These are phyloP conservation scores for Aspergillus proliferans DNA, from an alignment of 2,329 filamentous ascomycete genomes.

Conservation along the genomic window DNA sequence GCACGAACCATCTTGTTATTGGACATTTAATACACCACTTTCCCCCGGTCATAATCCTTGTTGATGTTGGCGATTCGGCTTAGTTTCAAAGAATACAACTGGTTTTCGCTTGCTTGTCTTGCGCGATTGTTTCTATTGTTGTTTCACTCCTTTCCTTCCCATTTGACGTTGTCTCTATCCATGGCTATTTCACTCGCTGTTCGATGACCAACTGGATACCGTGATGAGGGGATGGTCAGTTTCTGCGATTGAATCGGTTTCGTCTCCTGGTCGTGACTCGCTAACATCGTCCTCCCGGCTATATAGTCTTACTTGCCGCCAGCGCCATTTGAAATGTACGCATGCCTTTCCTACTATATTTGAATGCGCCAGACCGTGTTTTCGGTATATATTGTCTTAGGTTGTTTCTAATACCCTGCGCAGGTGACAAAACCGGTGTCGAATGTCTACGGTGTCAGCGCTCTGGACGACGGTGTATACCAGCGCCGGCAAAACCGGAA, in stretches of 20 bases:
- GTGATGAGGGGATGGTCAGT: constrained; percentile 37
- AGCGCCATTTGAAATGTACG: constrained; percentile 35
- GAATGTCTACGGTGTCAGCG: constrained; percentile 31
- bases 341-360: background rate
- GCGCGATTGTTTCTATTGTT: background rate
- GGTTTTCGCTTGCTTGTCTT: background rate
- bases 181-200: constrained; percentile 14
- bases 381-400: background rate
- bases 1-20: constrained; percentile 8
- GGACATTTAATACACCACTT: background rate
- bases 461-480: constrained; percentile 30
- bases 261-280: background rate
- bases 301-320: constrained; percentile 30
- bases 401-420: background rate
- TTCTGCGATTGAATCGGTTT: background rate
- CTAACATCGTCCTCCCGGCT: background rate
- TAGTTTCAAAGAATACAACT: background rate
- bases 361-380: background rate
- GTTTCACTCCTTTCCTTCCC: background rate
- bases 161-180: constrained; percentile 9
- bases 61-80: background rate
- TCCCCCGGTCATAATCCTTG: background rate
- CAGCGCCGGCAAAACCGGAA: constrained; percentile 27
- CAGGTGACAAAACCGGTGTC: constrained; percentile 30
- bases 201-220: constrained; percentile 18